Conservation (phyloP, 176 grass and related monocot species). For the Rhipidocladum racemiflorum region DNA sequence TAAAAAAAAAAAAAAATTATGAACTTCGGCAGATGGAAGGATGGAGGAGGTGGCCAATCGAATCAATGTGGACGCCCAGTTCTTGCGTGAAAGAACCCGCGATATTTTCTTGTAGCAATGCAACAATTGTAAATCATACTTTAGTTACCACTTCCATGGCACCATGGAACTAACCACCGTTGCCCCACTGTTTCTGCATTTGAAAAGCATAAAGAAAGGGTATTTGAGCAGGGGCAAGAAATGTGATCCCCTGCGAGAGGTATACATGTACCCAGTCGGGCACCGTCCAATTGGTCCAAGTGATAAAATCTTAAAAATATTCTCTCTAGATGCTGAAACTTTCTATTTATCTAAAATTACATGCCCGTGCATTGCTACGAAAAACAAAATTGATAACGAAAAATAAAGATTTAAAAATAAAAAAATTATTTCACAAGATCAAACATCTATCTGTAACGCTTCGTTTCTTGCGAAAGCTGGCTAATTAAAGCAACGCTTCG, state of each 20-base stretch:
- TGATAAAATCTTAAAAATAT: too few species aligned
- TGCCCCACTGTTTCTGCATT: background rate
- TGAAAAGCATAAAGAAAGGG: background rate
- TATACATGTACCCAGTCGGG: too few species aligned
- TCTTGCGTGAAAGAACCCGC: background rate
- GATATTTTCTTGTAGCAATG: background rate
- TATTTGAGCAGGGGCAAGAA: background rate
- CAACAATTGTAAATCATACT: background rate
- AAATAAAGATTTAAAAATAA: too few species aligned
- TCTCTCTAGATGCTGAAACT: too few species aligned
- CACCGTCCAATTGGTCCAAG: too few species aligned
- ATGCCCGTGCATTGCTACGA: too few species aligned
- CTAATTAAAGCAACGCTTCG: too few species aligned
- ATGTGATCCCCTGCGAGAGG: background rate
- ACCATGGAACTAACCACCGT: slow-evolving; percentile 1
- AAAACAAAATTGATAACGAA: too few species aligned
- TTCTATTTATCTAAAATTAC: too few species aligned
- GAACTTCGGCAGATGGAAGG: background rate
- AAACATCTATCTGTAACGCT: too few species aligned
- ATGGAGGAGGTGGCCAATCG: background rate
- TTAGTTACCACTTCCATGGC: background rate
- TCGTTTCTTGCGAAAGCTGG: too few species aligned
- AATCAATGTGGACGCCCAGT: background rate
- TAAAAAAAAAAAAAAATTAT: background rate
- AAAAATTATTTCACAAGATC: too few species aligned